Percentiles rank a stretch among this genome's conserved stretches.
Conservation (phyloP, 768 basidiomycete species). For the Termitomyces sp. region DNA sequence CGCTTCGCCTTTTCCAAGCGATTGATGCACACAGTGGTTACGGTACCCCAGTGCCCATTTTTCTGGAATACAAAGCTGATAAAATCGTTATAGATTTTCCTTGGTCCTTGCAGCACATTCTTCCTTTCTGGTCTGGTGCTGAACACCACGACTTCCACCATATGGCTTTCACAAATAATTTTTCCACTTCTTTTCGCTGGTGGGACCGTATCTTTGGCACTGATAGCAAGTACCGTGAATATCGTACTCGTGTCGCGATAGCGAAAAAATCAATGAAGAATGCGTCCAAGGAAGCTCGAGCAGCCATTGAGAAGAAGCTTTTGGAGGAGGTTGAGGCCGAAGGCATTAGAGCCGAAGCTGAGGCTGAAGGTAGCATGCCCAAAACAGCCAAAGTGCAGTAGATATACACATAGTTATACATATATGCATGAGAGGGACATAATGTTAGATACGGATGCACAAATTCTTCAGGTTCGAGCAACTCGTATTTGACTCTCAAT, state of each 20-base stretch:
- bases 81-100: conserved; percentile 69
- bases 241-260: conserved; percentile 59
- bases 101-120: conserved; percentile 87
- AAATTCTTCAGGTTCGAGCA: neutral
- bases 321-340: conserved; percentile 69
- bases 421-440: neutral
- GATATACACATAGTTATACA: conserved; percentile 12
- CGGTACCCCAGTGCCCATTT: conserved; percentile 39
- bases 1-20: conserved; percentile 91
- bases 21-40: conserved; percentile 97
- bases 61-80: neutral
- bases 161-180: conserved; percentile 94
- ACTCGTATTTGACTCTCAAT: neutral
- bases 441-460: neutral
- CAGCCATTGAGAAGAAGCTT: conserved; percentile 53
- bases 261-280: conserved; percentile 52
- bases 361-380: conserved; percentile 30
- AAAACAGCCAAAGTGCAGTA: conserved; percentile 31
- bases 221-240: conserved; percentile 82
- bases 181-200: conserved; percentile 91
- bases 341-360: conserved; percentile 63
- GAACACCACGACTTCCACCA: conserved; percentile 99
- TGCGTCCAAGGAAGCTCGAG: conserved; percentile 46
- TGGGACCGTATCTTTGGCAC: conserved; percentile 89
- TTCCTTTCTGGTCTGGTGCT: conserved; percentile 96